phyloP scores from a whole-genome alignment of 2,329 filamentous ascomycete genomes.

The Exophiala lecanii-corni region DNA sequence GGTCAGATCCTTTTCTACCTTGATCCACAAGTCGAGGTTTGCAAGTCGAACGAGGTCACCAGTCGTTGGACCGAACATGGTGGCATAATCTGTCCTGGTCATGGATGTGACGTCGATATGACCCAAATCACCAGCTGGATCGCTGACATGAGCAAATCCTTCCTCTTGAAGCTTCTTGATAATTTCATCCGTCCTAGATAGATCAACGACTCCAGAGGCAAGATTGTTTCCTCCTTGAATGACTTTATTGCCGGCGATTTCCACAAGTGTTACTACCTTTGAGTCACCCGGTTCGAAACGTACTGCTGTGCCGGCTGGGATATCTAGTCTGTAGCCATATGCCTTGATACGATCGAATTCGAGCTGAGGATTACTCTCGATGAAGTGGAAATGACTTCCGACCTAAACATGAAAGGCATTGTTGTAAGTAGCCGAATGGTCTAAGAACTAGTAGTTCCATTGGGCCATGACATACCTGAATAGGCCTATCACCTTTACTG shows the following conservation, averaged over 20 bases:
- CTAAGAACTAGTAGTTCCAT: too few species aligned
- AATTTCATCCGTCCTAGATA: slow-evolving; percentile 60
- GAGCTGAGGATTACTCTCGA: slow-evolving; percentile 87
- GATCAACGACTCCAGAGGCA: slow-evolving; percentile 67
- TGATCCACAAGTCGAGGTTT: slow-evolving; percentile 81
- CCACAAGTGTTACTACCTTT: slow-evolving; percentile 83
- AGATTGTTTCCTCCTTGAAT: slow-evolving; percentile 82
- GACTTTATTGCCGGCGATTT: slow-evolving; percentile 74
- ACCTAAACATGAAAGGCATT: slow-evolving; percentile 42
- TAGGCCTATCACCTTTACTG: slow-evolving; percentile 81
- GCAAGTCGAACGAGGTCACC: slow-evolving; percentile 81
- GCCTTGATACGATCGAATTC: slow-evolving; percentile 79
- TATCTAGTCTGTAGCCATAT: slow-evolving; percentile 83
- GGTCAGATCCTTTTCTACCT: slow-evolving; percentile 81
- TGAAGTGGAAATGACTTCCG: slow-evolving; percentile 93
- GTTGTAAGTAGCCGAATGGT: too few species aligned
- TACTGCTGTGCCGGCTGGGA: slow-evolving; percentile 84
- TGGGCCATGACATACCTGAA: slow-evolving; percentile 68
- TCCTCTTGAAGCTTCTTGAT: slow-evolving; percentile 61
- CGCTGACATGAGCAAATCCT: slow-evolving; percentile 72
- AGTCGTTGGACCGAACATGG: slow-evolving; percentile 90
- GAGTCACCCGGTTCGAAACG: slow-evolving; percentile 91
- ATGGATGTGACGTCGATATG: slow-evolving; percentile 63
- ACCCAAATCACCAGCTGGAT: slow-evolving; percentile 55
- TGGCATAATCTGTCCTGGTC: slow-evolving; percentile 71